Evolutionary conservation across 2,329 filamentous ascomycete genomes (phyloP).

Genomic region (Colletotrichum coccodes): DNA sequence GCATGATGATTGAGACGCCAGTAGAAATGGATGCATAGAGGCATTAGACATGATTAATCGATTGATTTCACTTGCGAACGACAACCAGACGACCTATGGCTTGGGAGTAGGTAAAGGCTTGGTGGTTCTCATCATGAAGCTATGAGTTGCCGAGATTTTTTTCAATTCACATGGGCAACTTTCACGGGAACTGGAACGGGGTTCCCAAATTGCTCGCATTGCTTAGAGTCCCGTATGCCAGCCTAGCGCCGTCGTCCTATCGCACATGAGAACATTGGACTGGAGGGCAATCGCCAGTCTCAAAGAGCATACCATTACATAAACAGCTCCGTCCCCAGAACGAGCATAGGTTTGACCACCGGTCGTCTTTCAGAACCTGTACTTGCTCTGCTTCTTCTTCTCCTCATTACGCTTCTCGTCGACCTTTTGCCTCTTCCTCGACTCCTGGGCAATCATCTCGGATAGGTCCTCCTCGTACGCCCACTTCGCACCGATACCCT

Average conservation of each 20-base stretch:
- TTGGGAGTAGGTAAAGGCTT: too few species aligned
- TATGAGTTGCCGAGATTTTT: too few species aligned
- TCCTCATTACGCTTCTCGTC: constrained; percentile 82
- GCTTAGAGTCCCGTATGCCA: constrained; percentile 5
- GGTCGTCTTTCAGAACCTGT: constrained; percentile 51
- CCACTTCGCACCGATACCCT: constrained; percentile 75
- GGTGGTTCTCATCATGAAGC: too few species aligned
- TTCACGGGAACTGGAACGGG: too few species aligned
- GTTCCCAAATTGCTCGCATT: background rate
- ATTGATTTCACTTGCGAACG: background rate
- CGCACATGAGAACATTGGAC: constrained; percentile 1
- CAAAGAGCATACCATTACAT: constrained; percentile 22
- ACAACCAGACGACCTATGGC: background rate
- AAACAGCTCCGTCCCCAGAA: background rate
- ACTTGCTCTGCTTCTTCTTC: constrained; percentile 63
- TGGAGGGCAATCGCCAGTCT: background rate
- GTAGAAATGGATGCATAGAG: constrained; percentile 9
- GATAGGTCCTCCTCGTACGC: constrained; percentile 87
- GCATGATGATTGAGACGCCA: background rate
- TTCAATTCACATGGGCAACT: too few species aligned
- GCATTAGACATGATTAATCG: background rate
- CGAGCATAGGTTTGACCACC: too few species aligned
- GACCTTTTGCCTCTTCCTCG: constrained; percentile 87
- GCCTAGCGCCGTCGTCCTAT: constrained; percentile 21
- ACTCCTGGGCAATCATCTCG: constrained; percentile 96